Conservation (phyloP, 352 stramenopile genomes). For the Phytophthora idaei region DNA sequence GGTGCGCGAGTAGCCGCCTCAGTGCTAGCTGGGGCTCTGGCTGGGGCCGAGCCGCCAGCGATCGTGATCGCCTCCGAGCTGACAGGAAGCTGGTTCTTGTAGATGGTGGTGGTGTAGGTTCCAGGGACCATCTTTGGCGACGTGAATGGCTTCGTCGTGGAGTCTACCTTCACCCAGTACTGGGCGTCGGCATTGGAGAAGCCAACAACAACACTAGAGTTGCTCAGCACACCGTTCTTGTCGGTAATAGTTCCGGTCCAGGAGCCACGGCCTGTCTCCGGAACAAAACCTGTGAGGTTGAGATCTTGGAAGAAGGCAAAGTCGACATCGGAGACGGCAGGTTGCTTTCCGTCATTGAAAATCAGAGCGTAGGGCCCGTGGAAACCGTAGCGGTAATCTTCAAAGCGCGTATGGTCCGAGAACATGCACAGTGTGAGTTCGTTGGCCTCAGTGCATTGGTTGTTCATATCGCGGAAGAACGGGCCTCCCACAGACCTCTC, state of each 20-base stretch:
- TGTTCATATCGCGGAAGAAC: constrained; percentile 72
- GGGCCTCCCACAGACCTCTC: constrained; percentile 54
- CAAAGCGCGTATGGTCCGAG: constrained; percentile 59
- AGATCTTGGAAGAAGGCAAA: constrained; percentile 62
- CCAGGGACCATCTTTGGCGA: constrained; percentile 54
- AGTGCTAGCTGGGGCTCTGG: background rate
- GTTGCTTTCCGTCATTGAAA: constrained; percentile 44
- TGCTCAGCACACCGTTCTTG: constrained; percentile 28
- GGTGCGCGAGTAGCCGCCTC: constrained; percentile 2
- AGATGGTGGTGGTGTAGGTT: constrained; percentile 61
- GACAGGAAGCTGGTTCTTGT: constrained; percentile 60
- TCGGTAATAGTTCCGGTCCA: constrained; percentile 46
- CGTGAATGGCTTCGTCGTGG: constrained; percentile 32
- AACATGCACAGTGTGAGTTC: constrained; percentile 66
- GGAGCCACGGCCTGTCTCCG: constrained; percentile 30
- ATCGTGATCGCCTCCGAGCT: constrained; percentile 40
- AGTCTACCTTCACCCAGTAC: constrained; percentile 47
- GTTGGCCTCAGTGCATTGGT: constrained; percentile 55
- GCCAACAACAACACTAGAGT: constrained; percentile 38
- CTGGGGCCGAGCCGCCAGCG: background rate
- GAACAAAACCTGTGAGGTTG: constrained; percentile 48
- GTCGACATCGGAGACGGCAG: constrained; percentile 30
- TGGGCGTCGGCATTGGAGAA: constrained; percentile 37
- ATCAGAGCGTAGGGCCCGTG: constrained; percentile 58
- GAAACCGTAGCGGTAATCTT: constrained; percentile 64